Evolutionary conservation across 345 rosid genomes (phyloP).

Genomic region (Rhodamnia argentea): DNA sequence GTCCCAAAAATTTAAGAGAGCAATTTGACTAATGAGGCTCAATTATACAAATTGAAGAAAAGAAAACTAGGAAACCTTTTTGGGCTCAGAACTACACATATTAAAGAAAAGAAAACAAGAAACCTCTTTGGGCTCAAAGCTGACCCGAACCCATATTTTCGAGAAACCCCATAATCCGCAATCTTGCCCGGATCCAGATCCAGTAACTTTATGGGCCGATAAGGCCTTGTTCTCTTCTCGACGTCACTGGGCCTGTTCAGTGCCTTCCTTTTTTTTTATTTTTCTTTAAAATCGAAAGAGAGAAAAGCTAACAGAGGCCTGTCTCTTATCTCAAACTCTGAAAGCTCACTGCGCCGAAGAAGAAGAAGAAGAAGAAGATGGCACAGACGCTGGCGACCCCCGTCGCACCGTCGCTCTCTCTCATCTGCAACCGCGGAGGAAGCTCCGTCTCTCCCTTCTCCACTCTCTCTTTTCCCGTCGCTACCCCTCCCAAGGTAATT

Average conservation of each 20-base stretch:
- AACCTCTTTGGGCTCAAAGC: neutral
- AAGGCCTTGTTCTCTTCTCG: neutral
- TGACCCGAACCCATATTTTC: neutral
- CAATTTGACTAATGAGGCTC: neutral
- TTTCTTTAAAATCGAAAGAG: neutral
- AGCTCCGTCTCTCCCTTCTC: constrained; percentile 23
- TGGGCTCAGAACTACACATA: neutral
- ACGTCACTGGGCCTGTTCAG: neutral
- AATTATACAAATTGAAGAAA: neutral
- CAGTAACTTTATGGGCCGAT: neutral
- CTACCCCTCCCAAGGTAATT: constrained; percentile 34
- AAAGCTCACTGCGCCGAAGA: neutral
- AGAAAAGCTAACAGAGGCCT: neutral
- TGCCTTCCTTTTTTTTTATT: neutral
- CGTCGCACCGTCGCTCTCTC: constrained; percentile 51
- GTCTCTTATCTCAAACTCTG: neutral
- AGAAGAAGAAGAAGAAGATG: constrained; percentile 20
- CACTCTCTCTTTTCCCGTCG: constrained; percentile 31
- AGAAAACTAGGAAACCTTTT: neutral
- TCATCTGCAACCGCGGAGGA: constrained; percentile 24
- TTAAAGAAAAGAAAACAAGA: neutral
- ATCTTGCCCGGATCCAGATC: neutral
- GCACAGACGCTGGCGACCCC: constrained; percentile 66
- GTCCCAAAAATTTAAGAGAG: neutral
- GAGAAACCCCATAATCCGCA: neutral